A percentile compares a stretch with the other conserved stretches of the same genome.
These are phyloP conservation scores for Aspergillus heteromorphus DNA, from an alignment of 495 filamentous ascomycete genomes.

Conservation along the genomic window DNA sequence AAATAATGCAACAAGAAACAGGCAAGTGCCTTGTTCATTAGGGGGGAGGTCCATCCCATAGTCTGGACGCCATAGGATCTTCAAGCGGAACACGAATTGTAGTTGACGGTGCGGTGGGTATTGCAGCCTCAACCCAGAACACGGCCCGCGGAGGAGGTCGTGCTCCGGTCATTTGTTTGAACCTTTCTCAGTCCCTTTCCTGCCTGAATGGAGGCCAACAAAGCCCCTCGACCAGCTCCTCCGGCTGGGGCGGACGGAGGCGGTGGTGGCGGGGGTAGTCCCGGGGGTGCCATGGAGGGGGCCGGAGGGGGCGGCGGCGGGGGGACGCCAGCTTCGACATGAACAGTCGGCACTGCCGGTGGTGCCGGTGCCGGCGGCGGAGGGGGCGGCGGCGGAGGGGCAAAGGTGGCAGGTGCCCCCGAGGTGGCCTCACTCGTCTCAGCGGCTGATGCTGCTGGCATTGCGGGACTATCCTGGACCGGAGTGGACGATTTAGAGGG, in stretches of 20 bases:
- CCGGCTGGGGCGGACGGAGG: conserved; percentile 44
- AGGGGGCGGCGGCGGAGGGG: conserved; percentile 25
- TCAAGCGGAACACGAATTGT: background rate
- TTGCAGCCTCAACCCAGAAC: conserved; percentile 45
- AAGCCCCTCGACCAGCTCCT: conserved; percentile 48
- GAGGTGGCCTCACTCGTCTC: conserved; percentile 11
- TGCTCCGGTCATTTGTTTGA: conserved; percentile 79
- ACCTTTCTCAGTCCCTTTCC: conserved; percentile 76
- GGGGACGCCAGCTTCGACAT: conserved; percentile 25
- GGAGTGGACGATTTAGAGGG: conserved; percentile 36
- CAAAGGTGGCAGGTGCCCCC: conserved; percentile 17
- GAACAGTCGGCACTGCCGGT: conserved; percentile 29
- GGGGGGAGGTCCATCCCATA: too few relatives aligned
- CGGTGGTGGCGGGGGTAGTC: conserved; percentile 49
- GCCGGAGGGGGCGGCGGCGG: conserved; percentile 40
- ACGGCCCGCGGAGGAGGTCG: conserved; percentile 60
- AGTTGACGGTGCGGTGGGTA: background rate
- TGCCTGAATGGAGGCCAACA: conserved; percentile 75
- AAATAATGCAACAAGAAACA: background rate
- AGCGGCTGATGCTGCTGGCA: conserved; percentile 15
- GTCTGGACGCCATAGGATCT: background rate
- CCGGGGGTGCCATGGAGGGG: conserved; percentile 36
- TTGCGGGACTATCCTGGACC: conserved; percentile 30
- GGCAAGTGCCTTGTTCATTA: background rate
- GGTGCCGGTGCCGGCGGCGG: conserved; percentile 35